Evolutionary conservation across 176 grass and related monocot genomes (phyloP).

Genomic region (Puya raimondii): DNA sequence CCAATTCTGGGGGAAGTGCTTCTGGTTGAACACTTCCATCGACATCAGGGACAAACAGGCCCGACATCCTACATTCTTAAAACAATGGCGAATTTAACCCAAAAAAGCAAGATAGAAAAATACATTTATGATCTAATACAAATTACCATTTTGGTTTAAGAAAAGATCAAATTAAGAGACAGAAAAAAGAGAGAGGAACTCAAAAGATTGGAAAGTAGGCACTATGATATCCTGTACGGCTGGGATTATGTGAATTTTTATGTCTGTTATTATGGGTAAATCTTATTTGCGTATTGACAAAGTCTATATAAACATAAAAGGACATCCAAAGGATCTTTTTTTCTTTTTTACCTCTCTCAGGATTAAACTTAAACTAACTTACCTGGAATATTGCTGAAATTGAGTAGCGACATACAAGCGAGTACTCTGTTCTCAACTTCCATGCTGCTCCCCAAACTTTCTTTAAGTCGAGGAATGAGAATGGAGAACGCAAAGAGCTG

Average conservation of each 20-base stretch:
- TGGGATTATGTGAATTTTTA: too few species aligned
- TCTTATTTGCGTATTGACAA: too few species aligned
- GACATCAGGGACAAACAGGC: neutral
- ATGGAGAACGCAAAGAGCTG: conserved; percentile 43
- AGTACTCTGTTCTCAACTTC: conserved; percentile 28
- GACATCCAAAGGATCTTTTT: neutral
- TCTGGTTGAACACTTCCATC: neutral
- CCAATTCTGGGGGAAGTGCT: neutral
- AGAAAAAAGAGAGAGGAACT: too few species aligned
- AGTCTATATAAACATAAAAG: neutral
- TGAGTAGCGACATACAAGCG: conserved; percentile 30
- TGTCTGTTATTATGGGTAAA: too few species aligned
- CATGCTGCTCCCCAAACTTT: conserved; percentile 11
- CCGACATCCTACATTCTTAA: too few species aligned
- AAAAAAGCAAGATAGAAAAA: too few species aligned
- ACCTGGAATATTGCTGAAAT: conserved; percentile 55
- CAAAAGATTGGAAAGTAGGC: too few species aligned
- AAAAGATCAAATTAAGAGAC: too few species aligned
- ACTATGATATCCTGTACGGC: too few species aligned
- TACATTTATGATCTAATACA: too few species aligned
- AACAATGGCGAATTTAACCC: too few species aligned
- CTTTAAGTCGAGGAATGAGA: conserved; percentile 34
- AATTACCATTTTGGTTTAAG: too few species aligned
- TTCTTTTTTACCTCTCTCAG: neutral
- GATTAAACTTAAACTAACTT: neutral